Base-by-base conservation (phyloP, 495 filamentous ascomycete species). In the Pyrenula massariospora region DNA sequence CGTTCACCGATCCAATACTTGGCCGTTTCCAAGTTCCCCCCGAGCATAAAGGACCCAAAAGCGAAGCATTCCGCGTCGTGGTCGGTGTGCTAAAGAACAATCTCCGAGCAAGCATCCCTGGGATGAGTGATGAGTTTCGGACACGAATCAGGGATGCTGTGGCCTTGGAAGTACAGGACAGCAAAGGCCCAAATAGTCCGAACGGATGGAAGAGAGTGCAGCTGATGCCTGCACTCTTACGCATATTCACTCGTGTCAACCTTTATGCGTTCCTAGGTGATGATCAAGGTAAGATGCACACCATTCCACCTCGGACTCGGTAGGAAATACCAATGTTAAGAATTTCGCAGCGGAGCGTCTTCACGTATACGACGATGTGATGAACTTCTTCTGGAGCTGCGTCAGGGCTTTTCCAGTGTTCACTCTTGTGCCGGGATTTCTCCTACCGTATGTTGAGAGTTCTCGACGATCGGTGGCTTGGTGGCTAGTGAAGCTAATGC, bases 1-100 rank as follows among this genome's bases (percentile, higher is more conserved):
- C 60, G 8, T 62, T 57, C 49, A 60, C 58, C 20, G 54, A 57
- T 12, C 54, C 53, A 59, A 62, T 62, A 21, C 42, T 62, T 5
- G 55, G 60, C 36, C 55, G 24, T 50, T 55, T 52, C 49, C 56
- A 58, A 47, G 55, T 60, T 12, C 19, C 58, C 22, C 58, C 55
- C 10, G 57, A 59, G 24, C 53, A 48, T 23, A 59, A 59, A 48
- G 57, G 55, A 8, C 50, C 50, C 19, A 52, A 52, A 8, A 52
- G 50, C 20, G 50, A 52, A 19, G 8, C 50, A 52, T 52, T 52
- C 20, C 57, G 58, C 31, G 58, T 60, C 25, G 52, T 20, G 2
- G 47, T 60, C 19, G 58, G 56, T 23, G 58, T 60, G 48, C 21
- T 58, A n/a, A 60, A 60, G 51, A 58, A 47, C 24, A 60, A 60